phyloP scores from a whole-genome alignment of 2,329 filamentous ascomycete species.

The Neoascochyta sp. region DNA sequence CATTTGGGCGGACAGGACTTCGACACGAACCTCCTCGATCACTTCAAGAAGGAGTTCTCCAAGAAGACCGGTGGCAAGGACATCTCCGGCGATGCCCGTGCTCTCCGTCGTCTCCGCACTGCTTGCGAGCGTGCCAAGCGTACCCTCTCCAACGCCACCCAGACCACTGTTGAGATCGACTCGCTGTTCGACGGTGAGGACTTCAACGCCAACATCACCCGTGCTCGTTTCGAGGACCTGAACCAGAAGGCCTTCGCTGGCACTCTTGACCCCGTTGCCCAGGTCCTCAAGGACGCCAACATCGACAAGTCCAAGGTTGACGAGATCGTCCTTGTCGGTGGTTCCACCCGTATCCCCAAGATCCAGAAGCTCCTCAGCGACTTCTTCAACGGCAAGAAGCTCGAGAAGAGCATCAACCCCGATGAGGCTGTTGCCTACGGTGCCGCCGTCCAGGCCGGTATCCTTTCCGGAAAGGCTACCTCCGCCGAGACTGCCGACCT shows the following conservation, averaged over 20 bases:
- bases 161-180: conserved; percentile 98
- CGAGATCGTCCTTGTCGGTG: conserved; percentile 98
- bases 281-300: conserved; percentile 89
- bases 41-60: conserved; percentile 95
- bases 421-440: conserved; percentile 99
- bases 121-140: conserved; percentile 99
- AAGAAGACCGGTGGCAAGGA: conserved; percentile 59
- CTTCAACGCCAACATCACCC: conserved; percentile 95
- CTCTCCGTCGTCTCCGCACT: conserved; percentile 91
- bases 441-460: conserved; percentile 97
- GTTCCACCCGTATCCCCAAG: conserved; percentile 95
- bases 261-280: conserved; percentile 90
- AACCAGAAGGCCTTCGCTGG: conserved; percentile 94
- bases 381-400: conserved; percentile 99
- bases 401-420: conserved; percentile 99
- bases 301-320: conserved; percentile 90
- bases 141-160: conserved; percentile 93
- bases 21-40: conserved; percentile 89
- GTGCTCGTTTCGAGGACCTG: conserved; percentile 97
- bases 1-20: conserved; percentile 96
- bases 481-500: conserved; percentile 93
- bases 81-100: conserved; percentile 78
- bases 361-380: conserved; percentile 99
- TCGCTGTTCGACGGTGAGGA: conserved; percentile 97
- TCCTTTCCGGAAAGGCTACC: conserved; percentile 95